Base-by-base conservation (phyloP, 257 asterid genomes). In the Echites panduratus region DNA sequence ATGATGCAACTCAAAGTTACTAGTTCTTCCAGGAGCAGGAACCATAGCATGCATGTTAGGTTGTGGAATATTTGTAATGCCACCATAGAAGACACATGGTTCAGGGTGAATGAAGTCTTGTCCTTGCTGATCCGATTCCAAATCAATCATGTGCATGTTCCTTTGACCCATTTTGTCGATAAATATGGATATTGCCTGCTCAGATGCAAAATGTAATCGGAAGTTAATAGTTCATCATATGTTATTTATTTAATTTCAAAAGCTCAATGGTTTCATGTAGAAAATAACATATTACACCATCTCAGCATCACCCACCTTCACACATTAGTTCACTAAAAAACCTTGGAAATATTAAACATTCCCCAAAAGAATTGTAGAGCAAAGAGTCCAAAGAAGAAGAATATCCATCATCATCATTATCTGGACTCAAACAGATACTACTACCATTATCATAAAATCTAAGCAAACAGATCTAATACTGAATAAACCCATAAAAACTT, bases 81-180 rank as follows among this genome's bases (percentile, higher is more conserved):
- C 82, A 75, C 89, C 80, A 49, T 89, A 84, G 75, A 85, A 81
- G 73, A 89, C 68, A 83, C 85, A 79, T 24, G 93, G 91, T 68
- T 88, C 92, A 7, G 96, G 78, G 68, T 70, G 86, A 22, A 77
- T 78, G 81, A 84, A 86, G 76, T 68, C 80, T 67, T 75, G 95
- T 68, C 91, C 85, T 76, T 70, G 90, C 66, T 82, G 93, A 74
- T 89, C 89, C 9, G 84, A 61, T 82, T 86, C 96, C 74, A 80
- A 58, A 70, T 89, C 87, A 69, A 74, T 77, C 81, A 84, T 83
- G 61, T 84, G 89, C 69, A 82, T 85, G 68, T 83, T 87, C 73
- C 90, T 81, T 67, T 92, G 92, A 76, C 88, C 96, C 99, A 95
- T 92, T 73, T 56, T 75, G 77, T 72, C 29, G 29, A 70, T 61